phyloP scores from a whole-genome alignment of 805 yeast genomes.

The Lipomyces japonicus region DNA sequence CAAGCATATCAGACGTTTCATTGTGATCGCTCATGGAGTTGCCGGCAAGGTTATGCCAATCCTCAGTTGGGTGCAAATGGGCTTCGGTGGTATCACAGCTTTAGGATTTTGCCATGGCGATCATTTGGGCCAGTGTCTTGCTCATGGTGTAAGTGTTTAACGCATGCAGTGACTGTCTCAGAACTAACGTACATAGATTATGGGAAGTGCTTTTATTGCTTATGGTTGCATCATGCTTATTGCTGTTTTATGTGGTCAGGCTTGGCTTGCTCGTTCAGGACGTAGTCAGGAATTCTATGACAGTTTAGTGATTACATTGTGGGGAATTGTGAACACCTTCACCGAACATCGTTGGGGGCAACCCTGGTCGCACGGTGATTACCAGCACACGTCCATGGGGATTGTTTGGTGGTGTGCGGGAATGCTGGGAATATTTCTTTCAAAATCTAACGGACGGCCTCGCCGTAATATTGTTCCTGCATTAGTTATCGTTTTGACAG shows the following conservation, averaged over 20 bases:
- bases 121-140: slow-evolving; percentile 92
- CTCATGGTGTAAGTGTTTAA: slow-evolving; percentile 66
- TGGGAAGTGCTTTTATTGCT: slow-evolving; percentile 83
- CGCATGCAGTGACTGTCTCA: neutral
- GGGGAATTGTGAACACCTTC: slow-evolving; percentile 94
- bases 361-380: slow-evolving; percentile 88
- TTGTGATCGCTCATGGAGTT: slow-evolving; percentile 38
- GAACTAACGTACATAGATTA: slow-evolving; percentile 43
- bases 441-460: slow-evolving; percentile 46
- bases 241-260: slow-evolving; percentile 69
- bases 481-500: slow-evolving; percentile 76
- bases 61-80: slow-evolving; percentile 71
- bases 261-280: slow-evolving; percentile 42
- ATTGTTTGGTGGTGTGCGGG: slow-evolving; percentile 97
- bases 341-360: slow-evolving; percentile 98
- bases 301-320: slow-evolving; percentile 68
- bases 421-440: slow-evolving; percentile 70
- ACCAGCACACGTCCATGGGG: slow-evolving; percentile 71
- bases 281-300: slow-evolving; percentile 84
- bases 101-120: slow-evolving; percentile 81
- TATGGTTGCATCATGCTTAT: slow-evolving; percentile 71
- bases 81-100: slow-evolving; percentile 77
- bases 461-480: slow-evolving; percentile 76
- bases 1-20: slow-evolving; percentile 34
- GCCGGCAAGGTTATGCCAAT: slow-evolving; percentile 38